These are phyloP conservation scores for Penicillium sp. DNA, from an alignment of 2,329 filamentous ascomycete genomes.

Conservation along the genomic window DNA sequence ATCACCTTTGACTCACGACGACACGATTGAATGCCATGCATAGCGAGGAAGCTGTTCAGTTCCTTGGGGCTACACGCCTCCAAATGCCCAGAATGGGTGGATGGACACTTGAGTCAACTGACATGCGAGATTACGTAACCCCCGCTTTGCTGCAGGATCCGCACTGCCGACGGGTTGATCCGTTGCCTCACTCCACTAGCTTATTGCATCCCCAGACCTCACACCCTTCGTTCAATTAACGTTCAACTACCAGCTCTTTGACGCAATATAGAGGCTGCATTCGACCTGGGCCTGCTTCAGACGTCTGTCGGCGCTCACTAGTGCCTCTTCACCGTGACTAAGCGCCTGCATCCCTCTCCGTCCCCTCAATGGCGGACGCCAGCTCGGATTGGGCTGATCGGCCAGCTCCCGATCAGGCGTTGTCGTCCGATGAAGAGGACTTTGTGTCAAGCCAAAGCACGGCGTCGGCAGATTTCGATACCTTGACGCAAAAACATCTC, in stretches of 20 bases:
- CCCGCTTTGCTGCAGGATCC: conserved; percentile 9
- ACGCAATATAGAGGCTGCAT: background rate
- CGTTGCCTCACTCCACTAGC: conserved; percentile 16
- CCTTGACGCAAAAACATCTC: conserved; percentile 4
- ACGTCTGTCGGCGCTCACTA: background rate
- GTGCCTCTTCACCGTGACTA: background rate
- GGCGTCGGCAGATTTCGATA: conserved; percentile 21
- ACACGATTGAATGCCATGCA: too few species aligned
- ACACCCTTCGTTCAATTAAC: conserved; percentile 1
- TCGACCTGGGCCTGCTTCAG: background rate
- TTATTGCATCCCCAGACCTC: conserved; percentile 18
- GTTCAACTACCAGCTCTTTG: background rate
- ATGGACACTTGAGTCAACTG: too few species aligned
- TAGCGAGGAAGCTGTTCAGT: too few species aligned
- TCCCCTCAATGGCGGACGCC: conserved; percentile 28
- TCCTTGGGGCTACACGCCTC: background rate
- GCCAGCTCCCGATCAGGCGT: conserved; percentile 24
- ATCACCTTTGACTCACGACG: too few species aligned
- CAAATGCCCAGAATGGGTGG: background rate
- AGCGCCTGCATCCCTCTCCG: conserved; percentile 3
- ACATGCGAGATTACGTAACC: conserved; percentile 11
- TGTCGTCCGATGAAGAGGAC: conserved; percentile 34
- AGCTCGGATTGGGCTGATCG: conserved; percentile 27
- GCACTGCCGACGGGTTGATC: conserved; percentile 13
- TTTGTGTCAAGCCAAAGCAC: conserved; percentile 31